Evolutionary conservation across 306 rosid species (phyloP).

Genomic region (Sindora glabra): DNA sequence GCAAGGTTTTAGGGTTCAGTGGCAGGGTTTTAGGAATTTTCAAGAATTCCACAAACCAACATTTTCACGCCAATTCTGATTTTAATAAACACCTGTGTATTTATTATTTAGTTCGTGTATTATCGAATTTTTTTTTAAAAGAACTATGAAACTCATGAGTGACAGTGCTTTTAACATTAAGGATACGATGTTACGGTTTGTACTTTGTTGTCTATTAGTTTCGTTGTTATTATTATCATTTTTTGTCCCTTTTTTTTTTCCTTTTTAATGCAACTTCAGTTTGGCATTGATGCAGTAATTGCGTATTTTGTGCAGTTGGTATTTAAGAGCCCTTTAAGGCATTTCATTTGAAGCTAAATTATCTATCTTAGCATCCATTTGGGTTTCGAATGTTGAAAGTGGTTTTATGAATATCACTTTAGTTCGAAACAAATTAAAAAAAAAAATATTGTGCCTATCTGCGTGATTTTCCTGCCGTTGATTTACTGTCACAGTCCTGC

Average conservation of each 20-base stretch:
- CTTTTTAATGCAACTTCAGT: no score
- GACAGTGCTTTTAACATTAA: not conserved
- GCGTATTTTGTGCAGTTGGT: not conserved
- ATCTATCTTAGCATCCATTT: not conserved
- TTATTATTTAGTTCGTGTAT: not conserved
- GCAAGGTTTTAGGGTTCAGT: conserved; percentile 54
- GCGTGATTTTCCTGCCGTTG: not conserved
- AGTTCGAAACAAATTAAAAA: not conserved
- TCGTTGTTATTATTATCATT: not conserved
- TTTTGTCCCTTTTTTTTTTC: no score
- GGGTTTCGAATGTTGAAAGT: not conserved
- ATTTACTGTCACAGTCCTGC: not conserved
- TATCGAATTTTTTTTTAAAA: not conserved
- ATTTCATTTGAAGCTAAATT: not conserved
- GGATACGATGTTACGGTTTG: not conserved
- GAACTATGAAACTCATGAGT: not conserved
- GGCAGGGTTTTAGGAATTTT: conserved; percentile 44
- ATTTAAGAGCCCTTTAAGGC: not conserved
- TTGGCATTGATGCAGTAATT: not conserved
- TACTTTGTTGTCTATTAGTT: not conserved
- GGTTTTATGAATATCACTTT: not conserved
- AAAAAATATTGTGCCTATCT: not conserved
- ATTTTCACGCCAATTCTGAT: not conserved
- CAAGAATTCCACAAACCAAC: not conserved
- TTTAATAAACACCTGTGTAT: not conserved